Evolutionary conservation across 179 eudicot genomes (phyloP).

Genomic region (Heliamphora pulchella): DNA sequence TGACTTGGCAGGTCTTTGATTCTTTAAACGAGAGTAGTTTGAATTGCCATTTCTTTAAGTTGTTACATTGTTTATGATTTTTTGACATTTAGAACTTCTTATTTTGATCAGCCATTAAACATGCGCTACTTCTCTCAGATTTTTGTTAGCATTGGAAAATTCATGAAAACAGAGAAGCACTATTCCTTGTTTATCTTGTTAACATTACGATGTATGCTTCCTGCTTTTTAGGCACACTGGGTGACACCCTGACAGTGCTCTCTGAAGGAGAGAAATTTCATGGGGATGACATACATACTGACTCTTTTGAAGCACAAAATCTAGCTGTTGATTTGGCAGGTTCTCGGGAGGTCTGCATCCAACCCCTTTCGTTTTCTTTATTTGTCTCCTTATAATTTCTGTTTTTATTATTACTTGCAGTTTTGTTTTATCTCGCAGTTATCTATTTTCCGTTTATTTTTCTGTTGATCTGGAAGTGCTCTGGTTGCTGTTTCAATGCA

Average conservation of each 20-base stretch:
- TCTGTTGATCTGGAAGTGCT: background rate
- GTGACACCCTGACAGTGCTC: conserved; percentile 13
- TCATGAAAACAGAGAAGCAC: background rate
- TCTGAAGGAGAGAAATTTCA: conserved; percentile 27
- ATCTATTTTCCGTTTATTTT: background rate
- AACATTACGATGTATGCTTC: background rate
- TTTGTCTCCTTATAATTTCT: background rate
- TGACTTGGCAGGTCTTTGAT: background rate
- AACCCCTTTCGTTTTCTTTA: background rate
- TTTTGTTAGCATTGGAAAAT: background rate
- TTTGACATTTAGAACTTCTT: background rate
- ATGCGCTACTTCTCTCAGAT: background rate
- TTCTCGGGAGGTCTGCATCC: conserved; percentile 36
- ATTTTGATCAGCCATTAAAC: too few species aligned
- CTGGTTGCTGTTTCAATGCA: background rate
- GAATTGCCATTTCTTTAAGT: background rate
- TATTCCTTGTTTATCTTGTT: background rate
- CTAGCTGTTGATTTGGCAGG: conserved; percentile 28
- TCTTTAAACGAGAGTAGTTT: background rate
- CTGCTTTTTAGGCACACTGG: conserved; percentile 21
- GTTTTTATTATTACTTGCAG: background rate
- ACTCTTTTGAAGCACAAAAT: conserved; percentile 32
- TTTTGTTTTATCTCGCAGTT: background rate
- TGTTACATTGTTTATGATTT: background rate
- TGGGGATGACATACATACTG: conserved; percentile 19